Percentiles rank a stretch among this genome's conserved stretches.
Conservation (phyloP, 1,139 yeast species). For the Yamadazyma trypodendri region DNA sequence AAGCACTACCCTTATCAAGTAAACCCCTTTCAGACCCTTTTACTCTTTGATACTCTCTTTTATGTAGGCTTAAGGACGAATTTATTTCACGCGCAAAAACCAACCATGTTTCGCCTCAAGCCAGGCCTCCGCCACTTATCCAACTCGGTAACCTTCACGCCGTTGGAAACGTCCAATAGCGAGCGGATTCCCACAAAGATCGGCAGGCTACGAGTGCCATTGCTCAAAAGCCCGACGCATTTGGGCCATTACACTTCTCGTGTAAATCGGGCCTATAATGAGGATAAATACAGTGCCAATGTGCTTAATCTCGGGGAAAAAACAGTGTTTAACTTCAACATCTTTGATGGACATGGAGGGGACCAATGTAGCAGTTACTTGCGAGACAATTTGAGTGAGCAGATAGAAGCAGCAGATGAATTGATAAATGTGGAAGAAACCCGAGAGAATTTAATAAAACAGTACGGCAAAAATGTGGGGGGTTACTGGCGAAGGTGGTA, state of each 20-base stretch:
- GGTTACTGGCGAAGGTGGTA: conserved; percentile 89
- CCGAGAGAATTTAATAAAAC: conserved; percentile 40
- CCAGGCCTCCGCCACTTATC: conserved; percentile 17
- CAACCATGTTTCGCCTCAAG: neutral
- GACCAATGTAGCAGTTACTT: conserved; percentile 66
- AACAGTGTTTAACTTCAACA: conserved; percentile 57
- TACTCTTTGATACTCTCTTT: too few relatives aligned
- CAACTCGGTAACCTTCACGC: conserved; percentile 15
- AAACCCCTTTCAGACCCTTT: too few relatives aligned
- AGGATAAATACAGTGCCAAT: conserved; percentile 71
- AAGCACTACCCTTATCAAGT: too few relatives aligned
- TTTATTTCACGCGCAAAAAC: neutral
- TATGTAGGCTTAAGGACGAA: too few relatives aligned
- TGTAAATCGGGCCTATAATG: conserved; percentile 75
- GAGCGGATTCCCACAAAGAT: conserved; percentile 11
- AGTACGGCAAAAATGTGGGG: conserved; percentile 62
- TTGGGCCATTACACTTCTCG: conserved; percentile 80
- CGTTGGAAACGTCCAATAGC: conserved; percentile 8
- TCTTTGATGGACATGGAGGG: conserved; percentile 97
- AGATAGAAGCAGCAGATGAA: conserved; percentile 47
- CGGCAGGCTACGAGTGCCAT: conserved; percentile 45
- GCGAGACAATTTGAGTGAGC: conserved; percentile 49
- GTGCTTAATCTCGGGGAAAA: conserved; percentile 40
- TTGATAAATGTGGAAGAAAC: conserved; percentile 25
- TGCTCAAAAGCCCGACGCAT: conserved; percentile 69